phyloP scores from a whole-genome alignment of 345 rosid genomes.

The Corchorus capsularis region DNA sequence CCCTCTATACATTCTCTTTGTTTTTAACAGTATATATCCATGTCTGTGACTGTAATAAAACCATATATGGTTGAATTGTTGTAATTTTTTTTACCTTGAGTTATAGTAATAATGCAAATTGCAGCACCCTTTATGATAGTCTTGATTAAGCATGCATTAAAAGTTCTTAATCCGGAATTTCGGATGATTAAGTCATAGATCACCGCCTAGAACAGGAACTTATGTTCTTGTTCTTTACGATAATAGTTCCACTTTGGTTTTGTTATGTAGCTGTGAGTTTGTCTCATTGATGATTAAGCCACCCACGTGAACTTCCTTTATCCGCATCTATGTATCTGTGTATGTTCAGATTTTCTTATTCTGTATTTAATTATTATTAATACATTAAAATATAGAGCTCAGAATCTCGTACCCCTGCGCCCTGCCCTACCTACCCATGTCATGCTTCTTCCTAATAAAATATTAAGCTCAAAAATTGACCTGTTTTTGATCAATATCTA shows the following conservation, averaged over 20 bases:
- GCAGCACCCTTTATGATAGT: neutral
- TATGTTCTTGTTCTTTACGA: neutral
- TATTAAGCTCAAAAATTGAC: neutral
- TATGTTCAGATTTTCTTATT: no score
- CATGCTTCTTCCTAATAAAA: neutral
- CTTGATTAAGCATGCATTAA: neutral
- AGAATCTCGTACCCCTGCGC: no score
- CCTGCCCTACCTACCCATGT: no score
- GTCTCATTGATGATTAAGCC: neutral
- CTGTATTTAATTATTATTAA: no score
- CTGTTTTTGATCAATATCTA: no score
- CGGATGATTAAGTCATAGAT: slow-evolving; percentile 1
- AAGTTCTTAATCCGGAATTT: neutral
- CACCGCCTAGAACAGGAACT: neutral
- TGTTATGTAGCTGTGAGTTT: neutral
- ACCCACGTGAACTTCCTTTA: neutral
- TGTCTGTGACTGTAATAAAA: no score
- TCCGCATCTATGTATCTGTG: no score
- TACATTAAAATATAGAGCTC: no score
- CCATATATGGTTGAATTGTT: no score
- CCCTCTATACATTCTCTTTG: slow-evolving; percentile 1
- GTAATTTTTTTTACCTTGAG: no score
- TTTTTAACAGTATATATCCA: neutral
- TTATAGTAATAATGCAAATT: neutral
- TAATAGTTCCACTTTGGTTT: neutral